Evolutionary conservation across 2,329 filamentous ascomycete genomes (phyloP).

Genomic region (Seiridium cupressi): DNA sequence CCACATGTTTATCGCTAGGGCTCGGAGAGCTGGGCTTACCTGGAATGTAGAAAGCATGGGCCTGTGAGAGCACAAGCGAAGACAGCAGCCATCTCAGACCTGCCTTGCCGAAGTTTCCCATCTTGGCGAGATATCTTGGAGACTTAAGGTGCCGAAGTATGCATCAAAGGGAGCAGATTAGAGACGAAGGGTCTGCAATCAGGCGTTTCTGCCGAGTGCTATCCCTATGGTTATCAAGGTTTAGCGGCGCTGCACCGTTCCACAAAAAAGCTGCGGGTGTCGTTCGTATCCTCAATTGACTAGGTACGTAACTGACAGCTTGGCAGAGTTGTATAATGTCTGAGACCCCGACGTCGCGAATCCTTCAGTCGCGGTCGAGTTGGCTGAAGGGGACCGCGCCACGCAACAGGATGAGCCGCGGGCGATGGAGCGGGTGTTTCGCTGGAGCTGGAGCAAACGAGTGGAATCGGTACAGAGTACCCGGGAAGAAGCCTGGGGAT

Average conservation of each 20-base stretch:
- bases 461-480: constrained; percentile 54
- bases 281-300: background rate
- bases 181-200: background rate
- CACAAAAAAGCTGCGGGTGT: background rate
- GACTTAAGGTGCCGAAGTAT: background rate
- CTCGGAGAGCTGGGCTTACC: constrained; percentile 51
- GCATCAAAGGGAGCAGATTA: background rate
- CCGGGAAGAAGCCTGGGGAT: constrained; percentile 15
- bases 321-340: background rate
- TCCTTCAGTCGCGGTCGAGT: background rate
- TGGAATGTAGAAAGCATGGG: constrained; percentile 79
- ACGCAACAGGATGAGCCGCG: constrained; percentile 11
- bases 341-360: background rate
- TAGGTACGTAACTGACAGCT: too few species aligned
- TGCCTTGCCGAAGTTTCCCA: constrained; percentile 20
- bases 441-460: constrained; percentile 36
- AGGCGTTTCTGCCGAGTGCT: background rate
- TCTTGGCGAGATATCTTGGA: constrained; percentile 8
- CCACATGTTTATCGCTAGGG: constrained; percentile 5
- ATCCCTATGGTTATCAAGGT: background rate
- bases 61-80: constrained; percentile 43
- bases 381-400: background rate
- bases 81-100: constrained; percentile 45
- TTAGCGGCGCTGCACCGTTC: background rate
- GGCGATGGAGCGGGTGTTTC: constrained; percentile 12